Percentiles rank a stretch among this genome's conserved stretches.
These are phyloP conservation scores for Colletotrichum sp. DNA, from an alignment of 2,329 filamentous ascomycete species.

Conservation along the genomic window DNA sequence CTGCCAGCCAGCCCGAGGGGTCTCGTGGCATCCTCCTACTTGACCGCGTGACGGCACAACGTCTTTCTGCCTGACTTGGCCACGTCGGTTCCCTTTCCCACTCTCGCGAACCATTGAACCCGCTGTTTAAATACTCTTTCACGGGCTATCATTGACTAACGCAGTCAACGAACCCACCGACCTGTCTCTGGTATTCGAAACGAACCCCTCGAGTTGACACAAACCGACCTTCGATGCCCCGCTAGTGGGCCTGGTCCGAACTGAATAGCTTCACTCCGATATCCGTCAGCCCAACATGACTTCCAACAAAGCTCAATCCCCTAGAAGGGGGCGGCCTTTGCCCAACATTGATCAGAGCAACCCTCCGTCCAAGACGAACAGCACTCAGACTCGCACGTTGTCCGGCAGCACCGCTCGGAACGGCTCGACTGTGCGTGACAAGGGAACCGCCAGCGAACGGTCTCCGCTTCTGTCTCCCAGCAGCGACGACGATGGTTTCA, in stretches of 20 bases:
- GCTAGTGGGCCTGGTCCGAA: slow-evolving; percentile 10
- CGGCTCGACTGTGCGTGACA: not conserved
- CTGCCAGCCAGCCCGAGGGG: slow-evolving; percentile 3
- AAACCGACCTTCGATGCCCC: slow-evolving; percentile 1
- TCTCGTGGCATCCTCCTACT: slow-evolving; percentile 25
- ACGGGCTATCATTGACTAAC: not conserved
- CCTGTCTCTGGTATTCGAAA: not conserved
- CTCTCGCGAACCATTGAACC: not conserved
- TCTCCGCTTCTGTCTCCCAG: slow-evolving; percentile 16
- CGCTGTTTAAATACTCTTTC: not conserved
- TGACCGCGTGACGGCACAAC: slow-evolving; percentile 22
- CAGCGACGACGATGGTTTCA: slow-evolving; percentile 10
- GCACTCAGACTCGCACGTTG: not conserved
- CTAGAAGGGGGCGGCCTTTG: slow-evolving; percentile 15
- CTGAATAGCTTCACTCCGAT: not conserved
- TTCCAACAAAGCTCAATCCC: slow-evolving; percentile 8
- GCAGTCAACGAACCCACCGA: not conserved
- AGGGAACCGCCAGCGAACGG: not conserved
- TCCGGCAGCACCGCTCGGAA: slow-evolving; percentile 1
- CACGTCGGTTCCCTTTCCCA: not conserved
- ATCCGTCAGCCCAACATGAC: not conserved
- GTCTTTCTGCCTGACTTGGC: not conserved
- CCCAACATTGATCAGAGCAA: slow-evolving; percentile 13
- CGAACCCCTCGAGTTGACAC: not conserved
- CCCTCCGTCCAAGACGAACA: not conserved